Percentiles rank a stretch among this genome's conserved stretches.
These are phyloP conservation scores for Xylariales sp. DNA, from an alignment of 2,329 filamentous ascomycete species.

Conservation along the genomic window DNA sequence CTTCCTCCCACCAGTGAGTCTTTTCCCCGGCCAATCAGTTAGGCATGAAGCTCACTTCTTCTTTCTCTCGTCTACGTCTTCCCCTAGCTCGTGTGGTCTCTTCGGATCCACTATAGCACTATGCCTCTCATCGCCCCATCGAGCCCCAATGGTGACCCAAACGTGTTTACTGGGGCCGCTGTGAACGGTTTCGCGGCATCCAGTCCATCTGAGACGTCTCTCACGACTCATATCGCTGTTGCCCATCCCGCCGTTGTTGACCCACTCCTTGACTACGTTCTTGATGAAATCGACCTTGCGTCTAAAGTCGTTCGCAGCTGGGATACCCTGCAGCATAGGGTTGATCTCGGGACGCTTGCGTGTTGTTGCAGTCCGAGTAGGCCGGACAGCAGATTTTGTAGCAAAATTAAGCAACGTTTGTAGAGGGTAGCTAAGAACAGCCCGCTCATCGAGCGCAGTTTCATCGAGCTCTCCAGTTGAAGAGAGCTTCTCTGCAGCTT, in stretches of 20 bases:
- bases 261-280: conserved; percentile 67
- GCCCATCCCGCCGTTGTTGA: conserved; percentile 64
- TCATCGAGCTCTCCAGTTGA: conserved; percentile 64
- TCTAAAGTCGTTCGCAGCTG: conserved; percentile 68
- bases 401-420: conserved; percentile 69
- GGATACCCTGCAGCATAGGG: conserved; percentile 57
- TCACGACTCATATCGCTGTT: conserved; percentile 56
- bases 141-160: conserved; percentile 64
- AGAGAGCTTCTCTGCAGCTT: conserved; percentile 63
- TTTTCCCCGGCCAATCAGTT: too few relatives aligned
- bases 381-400: conserved; percentile 39
- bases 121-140: conserved; percentile 53
- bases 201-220: conserved; percentile 53
- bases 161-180: conserved; percentile 58
- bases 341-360: conserved; percentile 58
- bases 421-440: conserved; percentile 67
- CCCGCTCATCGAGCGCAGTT: conserved; percentile 65
- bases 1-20: too few relatives aligned
- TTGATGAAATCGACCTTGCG: conserved; percentile 71
- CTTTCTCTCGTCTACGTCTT: conserved; percentile 43
- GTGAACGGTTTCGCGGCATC: conserved; percentile 50
- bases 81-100: conserved; percentile 47
- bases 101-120: conserved; percentile 53
- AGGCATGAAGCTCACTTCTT: too few relatives aligned
- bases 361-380: conserved; percentile 33